These are phyloP conservation scores for Aspergillus eucalypticola DNA, from an alignment of 2,329 filamentous ascomycete genomes.

Conservation along the genomic window DNA sequence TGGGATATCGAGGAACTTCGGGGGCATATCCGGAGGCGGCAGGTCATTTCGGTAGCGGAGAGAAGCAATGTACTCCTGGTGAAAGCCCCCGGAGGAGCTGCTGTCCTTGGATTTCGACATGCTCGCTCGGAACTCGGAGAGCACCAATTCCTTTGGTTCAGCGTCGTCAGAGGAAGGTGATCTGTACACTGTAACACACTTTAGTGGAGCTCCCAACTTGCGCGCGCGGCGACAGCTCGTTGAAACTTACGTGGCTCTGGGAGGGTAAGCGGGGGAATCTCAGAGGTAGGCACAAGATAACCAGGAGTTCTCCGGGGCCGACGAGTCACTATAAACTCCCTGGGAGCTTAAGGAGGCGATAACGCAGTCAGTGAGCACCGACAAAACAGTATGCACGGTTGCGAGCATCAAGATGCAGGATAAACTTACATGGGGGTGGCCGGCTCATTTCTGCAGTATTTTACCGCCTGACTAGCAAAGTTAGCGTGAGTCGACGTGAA, in stretches of 20 bases:
- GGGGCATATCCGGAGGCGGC: conserved; percentile 88
- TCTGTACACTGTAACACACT: conserved; percentile 10
- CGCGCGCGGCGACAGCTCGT: not conserved
- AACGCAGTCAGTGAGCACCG: conserved; percentile 6
- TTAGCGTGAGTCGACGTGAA: conserved; percentile 8
- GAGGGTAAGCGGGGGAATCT: conserved; percentile 16
- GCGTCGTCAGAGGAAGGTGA: conserved; percentile 7
- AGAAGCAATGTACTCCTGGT: conserved; percentile 96
- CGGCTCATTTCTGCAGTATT: conserved; percentile 28
- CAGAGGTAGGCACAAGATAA: conserved; percentile 8
- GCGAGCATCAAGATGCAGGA: not conserved
- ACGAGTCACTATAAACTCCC: conserved; percentile 10
- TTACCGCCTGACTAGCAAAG: conserved; percentile 28
- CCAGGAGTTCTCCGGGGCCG: conserved; percentile 1
- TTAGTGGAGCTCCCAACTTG: conserved; percentile 13
- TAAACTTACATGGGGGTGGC: conserved; percentile 24
- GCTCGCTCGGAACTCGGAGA: not conserved
- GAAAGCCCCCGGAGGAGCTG: conserved; percentile 53
- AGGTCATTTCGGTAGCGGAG: conserved; percentile 95
- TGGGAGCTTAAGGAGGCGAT: conserved; percentile 10
- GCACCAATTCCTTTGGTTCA: not conserved
- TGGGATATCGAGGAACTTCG: conserved; percentile 95
- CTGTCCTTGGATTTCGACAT: conserved; percentile 46
- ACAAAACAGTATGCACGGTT: conserved; percentile 8
- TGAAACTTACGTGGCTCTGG: conserved; percentile 16